Evolutionary conservation across 176 grass and related monocot species (phyloP), one percentile per base, ranked within the genome.

Genomic region (Calamus simplicifolius): DNA sequence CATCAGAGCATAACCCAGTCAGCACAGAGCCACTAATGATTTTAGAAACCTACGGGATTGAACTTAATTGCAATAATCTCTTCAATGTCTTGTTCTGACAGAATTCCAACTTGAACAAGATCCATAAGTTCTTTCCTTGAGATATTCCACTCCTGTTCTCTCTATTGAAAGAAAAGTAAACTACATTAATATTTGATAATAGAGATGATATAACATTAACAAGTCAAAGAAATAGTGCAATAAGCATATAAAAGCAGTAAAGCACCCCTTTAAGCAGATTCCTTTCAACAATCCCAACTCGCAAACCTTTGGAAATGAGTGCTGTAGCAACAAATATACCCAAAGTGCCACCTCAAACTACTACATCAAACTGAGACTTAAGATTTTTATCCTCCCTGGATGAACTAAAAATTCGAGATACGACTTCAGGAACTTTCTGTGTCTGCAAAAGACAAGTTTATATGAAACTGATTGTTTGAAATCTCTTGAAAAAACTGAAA

Each of bases 101-200:
- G 84, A 83, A 97, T 81, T 7, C 87, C 87, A 70, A 78, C 71
- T 66, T 88, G 56, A 4, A 97, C 87, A 70, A 92, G 85, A 59
- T 92, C 93, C 78, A 85, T 68, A 43, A 97, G 68, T 59, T 97
- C 93, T 48, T 88, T 91, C 60, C 69, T 78, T 4, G 87, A 97
- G 63, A 97, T 88, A 69, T 97, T 97, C 93, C 87, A 97, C 67
- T 97, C 87, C 66, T 97, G 93, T 75, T 97, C 87, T 81, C 87
- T 85, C 80, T 95, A 56, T 68, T 72, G 66, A 75, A 48, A 78
- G 54, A 65, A 75, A 65, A 67, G 67, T 48, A 61, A 67, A 70
- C 25, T 49, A 43, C 60, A 52, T 80, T 69, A 50, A 72, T 64
- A 62, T 72, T 19, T 27, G 58, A 43, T 48, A 77, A 62, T 65